phyloP scores from a whole-genome alignment of 83 land plant genomes.

The Picea abies region DNA sequence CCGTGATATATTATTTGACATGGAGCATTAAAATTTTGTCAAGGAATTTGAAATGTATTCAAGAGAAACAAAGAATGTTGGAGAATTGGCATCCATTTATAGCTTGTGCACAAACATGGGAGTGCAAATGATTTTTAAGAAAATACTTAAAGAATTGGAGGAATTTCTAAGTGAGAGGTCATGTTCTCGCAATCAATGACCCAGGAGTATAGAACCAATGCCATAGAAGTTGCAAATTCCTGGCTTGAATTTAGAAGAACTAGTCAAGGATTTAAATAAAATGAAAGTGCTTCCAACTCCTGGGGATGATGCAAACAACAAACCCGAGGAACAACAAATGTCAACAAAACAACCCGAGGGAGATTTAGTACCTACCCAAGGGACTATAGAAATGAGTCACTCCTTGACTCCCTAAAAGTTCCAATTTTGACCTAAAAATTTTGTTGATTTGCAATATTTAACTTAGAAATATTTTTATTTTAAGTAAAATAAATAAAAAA shows the following conservation, averaged over 20 bases:
- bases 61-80: slow-evolving; percentile 42
- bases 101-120: slow-evolving; percentile 37
- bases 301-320: neutral
- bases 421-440: too few relatives aligned
- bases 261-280: slow-evolving; percentile 12
- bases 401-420: too few relatives aligned
- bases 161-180: slow-evolving; percentile 33
- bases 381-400: too few relatives aligned
- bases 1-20: slow-evolving; percentile 53
- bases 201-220: neutral
- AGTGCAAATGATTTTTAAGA: slow-evolving; percentile 35
- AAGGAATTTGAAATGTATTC: slow-evolving; percentile 48
- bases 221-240: too few relatives aligned
- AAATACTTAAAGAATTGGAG: slow-evolving; percentile 42
- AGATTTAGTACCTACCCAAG: neutral
- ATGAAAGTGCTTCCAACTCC: slow-evolving; percentile 31
- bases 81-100: slow-evolving; percentile 36
- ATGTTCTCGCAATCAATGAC: neutral
- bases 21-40: slow-evolving; percentile 37
- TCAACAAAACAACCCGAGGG: neutral
- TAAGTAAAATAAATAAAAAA: too few relatives aligned
- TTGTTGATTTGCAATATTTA: too few relatives aligned
- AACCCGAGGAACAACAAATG: neutral
- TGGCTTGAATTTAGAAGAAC: neutral
- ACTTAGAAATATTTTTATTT: too few relatives aligned